Evolutionary conservation across 225 moss, liverwort and hornwort species (phyloP).

Genomic region (Marchantia polymorpha): DNA sequence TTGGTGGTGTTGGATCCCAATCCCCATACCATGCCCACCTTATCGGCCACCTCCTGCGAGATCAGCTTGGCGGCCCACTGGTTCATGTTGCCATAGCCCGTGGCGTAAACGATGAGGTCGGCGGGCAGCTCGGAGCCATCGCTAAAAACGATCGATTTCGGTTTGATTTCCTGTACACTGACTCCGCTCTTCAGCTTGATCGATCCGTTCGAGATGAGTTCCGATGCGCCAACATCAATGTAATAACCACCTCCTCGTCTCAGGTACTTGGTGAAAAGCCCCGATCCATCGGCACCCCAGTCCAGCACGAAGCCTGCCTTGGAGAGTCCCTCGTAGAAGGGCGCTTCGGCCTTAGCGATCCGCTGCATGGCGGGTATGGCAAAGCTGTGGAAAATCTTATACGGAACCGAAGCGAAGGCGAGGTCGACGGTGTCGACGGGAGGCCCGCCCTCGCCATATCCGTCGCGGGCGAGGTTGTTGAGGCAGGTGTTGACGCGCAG

Average conservation of each 20-base stretch:
- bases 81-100: slow-evolving; percentile 23
- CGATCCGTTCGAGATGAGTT: slow-evolving; percentile 19
- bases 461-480: neutral
- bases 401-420: slow-evolving; percentile 15
- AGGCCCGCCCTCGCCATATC: slow-evolving; percentile 17
- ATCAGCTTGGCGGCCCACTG: slow-evolving; percentile 27
- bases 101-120: slow-evolving; percentile 28
- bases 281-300: slow-evolving; percentile 23
- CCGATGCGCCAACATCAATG: slow-evolving; percentile 31
- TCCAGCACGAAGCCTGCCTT: slow-evolving; percentile 24
- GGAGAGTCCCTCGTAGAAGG: slow-evolving; percentile 12
- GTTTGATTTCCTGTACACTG: slow-evolving; percentile 13
- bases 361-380: neutral
- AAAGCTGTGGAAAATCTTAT: slow-evolving; percentile 5
- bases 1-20: slow-evolving; percentile 24
- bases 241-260: slow-evolving; percentile 28
- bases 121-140: slow-evolving; percentile 22
- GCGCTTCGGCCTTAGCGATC: slow-evolving; percentile 17
- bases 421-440: slow-evolving; percentile 19
- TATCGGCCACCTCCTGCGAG: slow-evolving; percentile 32
- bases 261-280: slow-evolving; percentile 11
- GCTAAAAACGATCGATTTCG: slow-evolving; percentile 3
- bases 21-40: slow-evolving; percentile 26
- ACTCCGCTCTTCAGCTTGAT: slow-evolving; percentile 28
- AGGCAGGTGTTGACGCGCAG: neutral